Base-by-base conservation (phyloP, 1,284 basidiomycete species). In the Cutaneotrichosporon daszewskae region DNA sequence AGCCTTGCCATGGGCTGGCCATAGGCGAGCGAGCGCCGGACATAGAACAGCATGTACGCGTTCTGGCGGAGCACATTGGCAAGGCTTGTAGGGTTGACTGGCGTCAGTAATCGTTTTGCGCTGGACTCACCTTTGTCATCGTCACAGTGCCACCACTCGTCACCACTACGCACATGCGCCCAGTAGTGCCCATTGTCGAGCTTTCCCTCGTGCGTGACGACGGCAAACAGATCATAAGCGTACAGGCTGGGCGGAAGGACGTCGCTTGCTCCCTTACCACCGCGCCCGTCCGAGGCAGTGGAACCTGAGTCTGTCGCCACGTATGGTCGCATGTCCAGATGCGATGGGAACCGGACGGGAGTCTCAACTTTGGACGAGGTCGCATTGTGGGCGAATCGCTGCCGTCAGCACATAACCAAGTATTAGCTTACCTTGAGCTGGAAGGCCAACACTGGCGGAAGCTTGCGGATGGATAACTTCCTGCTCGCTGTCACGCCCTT, bases 121-220 rank as follows among this genome's bases (percentile, higher is more conserved):
- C n/a, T n/a, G 19, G 8, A 43, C 79, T 66, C 55, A 87, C 85
- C 60, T 53, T 88, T 94, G 62, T 94, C 90, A 59, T 96, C 91
- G 64, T 96, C 90, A 67, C 89, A 94, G 22, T 84, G 82, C 72
- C 88, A 94, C 91, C 91, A 96, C 82, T 89, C 64, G 32, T 54
- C 55, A 19, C 58, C 51, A 44, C 51, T 54, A 27, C 64, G 51
- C 3, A 70, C 60, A 38, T 66, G 62, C 14, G 58, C 62, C 56
- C 58, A 60, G 68, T 96, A 96, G 64, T 96, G 92, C 0, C 92
- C 92, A 48, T 90, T 95, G 68, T 92, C 85, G 60, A 97, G 82
- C 66, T 87, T 84, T 9, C 92, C 92, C 64, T 95, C 88, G 68
- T 96, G 92, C 51, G 90, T 91, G 48, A 96, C 84, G 25, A 96